A percentile compares a stretch with the other conserved stretches of the same genome.
phyloP scores from a whole-genome alignment of 306 rosid genomes.

The Macrotyloma uniflorum region DNA sequence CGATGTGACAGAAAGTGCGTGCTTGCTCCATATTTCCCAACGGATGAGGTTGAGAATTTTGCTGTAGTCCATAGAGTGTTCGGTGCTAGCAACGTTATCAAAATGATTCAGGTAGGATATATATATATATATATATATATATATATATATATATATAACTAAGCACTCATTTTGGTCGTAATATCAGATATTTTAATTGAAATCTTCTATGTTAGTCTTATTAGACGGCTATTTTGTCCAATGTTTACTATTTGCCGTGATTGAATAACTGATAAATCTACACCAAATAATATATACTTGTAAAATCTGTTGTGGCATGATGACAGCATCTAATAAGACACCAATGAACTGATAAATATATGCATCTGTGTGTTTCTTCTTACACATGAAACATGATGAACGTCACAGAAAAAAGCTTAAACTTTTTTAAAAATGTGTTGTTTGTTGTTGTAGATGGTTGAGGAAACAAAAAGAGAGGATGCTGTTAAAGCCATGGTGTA shows the following conservation, averaged over 20 bases:
- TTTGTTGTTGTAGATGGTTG: conserved; percentile 30
- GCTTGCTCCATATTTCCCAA: conserved; percentile 45
- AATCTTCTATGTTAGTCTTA: neutral
- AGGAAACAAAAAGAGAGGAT: conserved; percentile 45
- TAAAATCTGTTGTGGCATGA: too few relatives aligned
- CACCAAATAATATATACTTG: too few relatives aligned
- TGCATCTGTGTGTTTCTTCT: neutral
- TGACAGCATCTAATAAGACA: too few relatives aligned
- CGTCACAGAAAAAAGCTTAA: neutral
- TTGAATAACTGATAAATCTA: too few relatives aligned
- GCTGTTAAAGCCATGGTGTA: conserved; percentile 43
- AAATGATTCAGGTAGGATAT: conserved; percentile 42
- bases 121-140: too few relatives aligned
- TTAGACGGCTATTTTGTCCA: neutral
- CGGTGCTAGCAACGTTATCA: conserved; percentile 51
- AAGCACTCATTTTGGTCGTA: neutral
- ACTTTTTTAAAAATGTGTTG: neutral
- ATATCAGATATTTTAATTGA: neutral
- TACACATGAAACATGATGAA: neutral
- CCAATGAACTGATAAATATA: neutral
- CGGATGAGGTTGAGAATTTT: conserved; percentile 34
- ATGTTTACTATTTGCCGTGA: too few relatives aligned
- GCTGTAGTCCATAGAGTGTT: conserved; percentile 40
- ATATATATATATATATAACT: too few relatives aligned
- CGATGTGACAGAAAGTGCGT: conserved; percentile 41